Percentiles rank a stretch among this genome's conserved stretches.
phyloP scores from a whole-genome alignment of 2,329 filamentous ascomycete species.

The Hymenoscyphus infarciens region DNA sequence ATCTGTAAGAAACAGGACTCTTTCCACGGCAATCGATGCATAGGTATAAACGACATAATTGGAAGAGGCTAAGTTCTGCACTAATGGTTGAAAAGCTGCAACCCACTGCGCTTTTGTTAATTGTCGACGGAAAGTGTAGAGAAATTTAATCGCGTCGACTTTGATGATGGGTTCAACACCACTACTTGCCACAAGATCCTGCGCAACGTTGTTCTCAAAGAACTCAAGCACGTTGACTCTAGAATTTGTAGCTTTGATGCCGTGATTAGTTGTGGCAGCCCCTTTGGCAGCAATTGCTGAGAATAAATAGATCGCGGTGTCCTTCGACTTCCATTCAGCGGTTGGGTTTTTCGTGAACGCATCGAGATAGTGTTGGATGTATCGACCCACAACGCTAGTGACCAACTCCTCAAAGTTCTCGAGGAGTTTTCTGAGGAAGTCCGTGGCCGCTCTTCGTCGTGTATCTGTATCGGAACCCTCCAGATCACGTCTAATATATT shows the following conservation, averaged over 20 bases:
- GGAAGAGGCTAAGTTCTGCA: slow-evolving; percentile 82
- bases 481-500: slow-evolving; percentile 91
- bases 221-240: slow-evolving; percentile 88
- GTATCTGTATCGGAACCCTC: slow-evolving; percentile 97
- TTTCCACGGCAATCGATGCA: slow-evolving; percentile 92
- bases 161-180: slow-evolving; percentile 81
- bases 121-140: slow-evolving; percentile 95
- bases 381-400: slow-evolving; percentile 80
- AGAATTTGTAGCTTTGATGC: slow-evolving; percentile 87
- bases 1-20: slow-evolving; percentile 80
- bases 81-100: slow-evolving; percentile 80
- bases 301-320: slow-evolving; percentile 96
- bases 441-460: slow-evolving; percentile 83
- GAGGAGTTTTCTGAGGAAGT: slow-evolving; percentile 86
- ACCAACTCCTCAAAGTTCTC: slow-evolving; percentile 84
- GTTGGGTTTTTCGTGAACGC: slow-evolving; percentile 65
- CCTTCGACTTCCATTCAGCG: slow-evolving; percentile 92
- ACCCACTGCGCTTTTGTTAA: slow-evolving; percentile 90
- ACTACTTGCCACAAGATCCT: slow-evolving; percentile 72
- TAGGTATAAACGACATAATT: slow-evolving; percentile 99
- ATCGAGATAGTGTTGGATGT: slow-evolving; percentile 79
- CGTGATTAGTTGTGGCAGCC: slow-evolving; percentile 78
- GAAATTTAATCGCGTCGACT: slow-evolving; percentile 96
- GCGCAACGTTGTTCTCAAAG: slow-evolving; percentile 87
- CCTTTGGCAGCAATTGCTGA: slow-evolving; percentile 92